phyloP scores from a whole-genome alignment of 352 stramenopile genomes.

The Pythium aphanidermatum region DNA sequence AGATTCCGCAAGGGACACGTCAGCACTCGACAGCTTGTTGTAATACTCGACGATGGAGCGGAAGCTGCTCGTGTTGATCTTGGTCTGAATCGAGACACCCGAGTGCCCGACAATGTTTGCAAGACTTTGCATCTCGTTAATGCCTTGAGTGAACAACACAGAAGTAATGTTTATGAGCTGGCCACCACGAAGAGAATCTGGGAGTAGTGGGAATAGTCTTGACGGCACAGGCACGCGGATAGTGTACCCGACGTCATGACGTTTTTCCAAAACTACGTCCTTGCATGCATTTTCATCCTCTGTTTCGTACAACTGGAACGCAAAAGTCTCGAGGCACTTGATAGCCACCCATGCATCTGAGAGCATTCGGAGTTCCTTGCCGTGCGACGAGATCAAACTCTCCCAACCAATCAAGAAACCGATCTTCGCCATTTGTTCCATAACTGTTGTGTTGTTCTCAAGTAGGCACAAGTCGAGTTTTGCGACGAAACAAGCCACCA shows the following conservation, averaged over 20 bases:
- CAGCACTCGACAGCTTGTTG: constrained; percentile 44
- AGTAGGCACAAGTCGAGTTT: constrained; percentile 73
- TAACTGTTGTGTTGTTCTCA: constrained; percentile 42
- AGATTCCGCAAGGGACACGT: constrained; percentile 33
- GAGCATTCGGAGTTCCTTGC: constrained; percentile 95
- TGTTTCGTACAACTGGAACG: constrained; percentile 57
- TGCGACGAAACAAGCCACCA: constrained; percentile 75
- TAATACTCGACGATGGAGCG: constrained; percentile 71
- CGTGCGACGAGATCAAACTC: constrained; percentile 92
- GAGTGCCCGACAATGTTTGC: constrained; percentile 84
- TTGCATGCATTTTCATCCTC: constrained; percentile 9
- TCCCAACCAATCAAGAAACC: constrained; percentile 93
- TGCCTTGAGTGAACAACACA: constrained; percentile 86
- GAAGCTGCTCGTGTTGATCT: constrained; percentile 80
- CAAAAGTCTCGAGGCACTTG: constrained; percentile 82
- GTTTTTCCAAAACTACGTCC: constrained; percentile 57
- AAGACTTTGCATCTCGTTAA: constrained; percentile 93
- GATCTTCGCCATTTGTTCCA: constrained; percentile 65
- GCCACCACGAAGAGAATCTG: constrained; percentile 40
- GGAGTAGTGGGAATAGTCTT: constrained; percentile 39
- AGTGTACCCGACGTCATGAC: constrained; percentile 58
- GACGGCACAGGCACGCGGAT: constrained; percentile 48
- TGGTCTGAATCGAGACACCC: constrained; percentile 74
- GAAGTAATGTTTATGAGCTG: constrained; percentile 65
- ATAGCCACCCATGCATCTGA: constrained; percentile 87